phyloP scores from a whole-genome alignment of 495 filamentous ascomycete species.

The Aspergillus conjunctus region DNA sequence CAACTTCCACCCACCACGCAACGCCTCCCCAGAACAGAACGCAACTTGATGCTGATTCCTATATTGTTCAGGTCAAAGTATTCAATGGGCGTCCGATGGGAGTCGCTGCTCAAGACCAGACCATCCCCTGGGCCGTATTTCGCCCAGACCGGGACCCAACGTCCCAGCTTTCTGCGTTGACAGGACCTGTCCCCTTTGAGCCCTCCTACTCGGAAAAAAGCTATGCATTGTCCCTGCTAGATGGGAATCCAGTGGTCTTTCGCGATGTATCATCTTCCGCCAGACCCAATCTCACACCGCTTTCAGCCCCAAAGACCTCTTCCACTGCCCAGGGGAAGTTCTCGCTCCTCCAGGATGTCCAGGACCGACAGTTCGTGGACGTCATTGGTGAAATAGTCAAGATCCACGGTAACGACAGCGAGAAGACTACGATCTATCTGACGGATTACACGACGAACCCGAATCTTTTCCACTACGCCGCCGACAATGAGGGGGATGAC shows the following conservation, averaged over 20 bases:
- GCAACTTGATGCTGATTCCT: conserved; percentile 4
- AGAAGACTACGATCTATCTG: conserved; percentile 66
- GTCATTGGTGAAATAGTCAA: conserved; percentile 77
- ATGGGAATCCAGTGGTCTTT: conserved; percentile 20
- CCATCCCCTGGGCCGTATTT: conserved; percentile 43
- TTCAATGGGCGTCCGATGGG: conserved; percentile 30
- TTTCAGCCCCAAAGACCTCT: conserved; percentile 17
- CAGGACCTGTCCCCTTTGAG: conserved; percentile 36
- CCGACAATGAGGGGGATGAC: conserved; percentile 34
- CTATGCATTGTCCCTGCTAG: conserved; percentile 34
- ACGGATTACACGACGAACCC: conserved; percentile 83
- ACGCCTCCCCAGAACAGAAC: not conserved
- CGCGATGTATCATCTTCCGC: conserved; percentile 14
- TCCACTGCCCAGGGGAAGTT: conserved; percentile 51
- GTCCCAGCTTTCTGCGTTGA: conserved; percentile 28
- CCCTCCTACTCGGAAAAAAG: conserved; percentile 34
- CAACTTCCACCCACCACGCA: not conserved
- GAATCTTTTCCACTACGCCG: conserved; percentile 59
- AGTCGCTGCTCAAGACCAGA: conserved; percentile 34
- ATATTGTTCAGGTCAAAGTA: conserved; percentile 29
- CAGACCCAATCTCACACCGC: conserved; percentile 19
- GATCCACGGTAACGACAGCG: conserved; percentile 51
- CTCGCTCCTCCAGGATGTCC: conserved; percentile 64
- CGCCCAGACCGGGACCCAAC: conserved; percentile 32
- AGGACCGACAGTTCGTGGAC: conserved; percentile 61